Evolutionary conservation across 140 eudicot species (phyloP).

Genomic region (Cichorium intybus): DNA sequence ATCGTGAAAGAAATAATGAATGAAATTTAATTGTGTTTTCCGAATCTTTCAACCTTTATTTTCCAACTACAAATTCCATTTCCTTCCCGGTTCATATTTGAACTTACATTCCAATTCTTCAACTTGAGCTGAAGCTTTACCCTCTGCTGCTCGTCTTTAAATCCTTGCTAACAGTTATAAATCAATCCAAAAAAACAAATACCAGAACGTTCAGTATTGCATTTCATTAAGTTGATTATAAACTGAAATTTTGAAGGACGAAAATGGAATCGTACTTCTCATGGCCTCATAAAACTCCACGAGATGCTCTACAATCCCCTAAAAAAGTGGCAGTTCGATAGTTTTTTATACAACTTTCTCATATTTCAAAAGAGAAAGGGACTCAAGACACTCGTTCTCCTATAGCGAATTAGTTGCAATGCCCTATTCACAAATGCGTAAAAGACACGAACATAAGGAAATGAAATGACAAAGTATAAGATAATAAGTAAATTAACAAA

Average conservation of each 20-base stretch:
- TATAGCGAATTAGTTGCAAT: constrained; percentile 31
- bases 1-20: no score
- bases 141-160: constrained; percentile 54
- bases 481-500: no score
- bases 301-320: constrained; percentile 62
- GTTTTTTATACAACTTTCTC: constrained; percentile 55
- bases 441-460: neutral
- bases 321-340: constrained; percentile 43
- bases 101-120: constrained; percentile 82
- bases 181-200: neutral
- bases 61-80: constrained; percentile 55
- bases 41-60: no score
- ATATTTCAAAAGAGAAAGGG: constrained; percentile 28
- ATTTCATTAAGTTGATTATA: neutral
- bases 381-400: constrained; percentile 44
- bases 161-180: constrained; percentile 55
- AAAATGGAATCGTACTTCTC: constrained; percentile 42
- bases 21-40: no score
- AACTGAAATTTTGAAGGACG: neutral
- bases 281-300: constrained; percentile 67
- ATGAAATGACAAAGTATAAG: no score
- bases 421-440: constrained; percentile 38
- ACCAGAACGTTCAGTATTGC: neutral
- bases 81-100: constrained; percentile 60
- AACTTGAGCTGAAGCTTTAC: constrained; percentile 71